These are phyloP conservation scores for Cornus florida DNA, from an alignment of 148 eudicot genomes.

Conservation along the genomic window DNA sequence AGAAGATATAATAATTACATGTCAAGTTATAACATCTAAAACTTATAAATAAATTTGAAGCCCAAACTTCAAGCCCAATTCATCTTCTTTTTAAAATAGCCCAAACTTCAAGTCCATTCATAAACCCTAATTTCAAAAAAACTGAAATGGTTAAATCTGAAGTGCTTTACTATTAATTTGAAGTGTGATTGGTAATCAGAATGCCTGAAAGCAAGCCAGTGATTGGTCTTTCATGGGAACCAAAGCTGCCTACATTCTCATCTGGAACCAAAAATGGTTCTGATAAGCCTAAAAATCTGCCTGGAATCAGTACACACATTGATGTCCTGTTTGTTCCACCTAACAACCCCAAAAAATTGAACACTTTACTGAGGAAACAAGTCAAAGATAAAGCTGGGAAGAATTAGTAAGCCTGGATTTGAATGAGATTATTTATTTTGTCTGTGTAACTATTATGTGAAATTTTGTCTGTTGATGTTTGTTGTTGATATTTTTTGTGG, in stretches of 20 bases:
- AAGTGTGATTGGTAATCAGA: not conserved
- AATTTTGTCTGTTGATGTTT: not conserved
- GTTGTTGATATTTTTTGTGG: not conserved
- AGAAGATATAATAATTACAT: too few relatives aligned
- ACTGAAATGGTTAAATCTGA: too few relatives aligned
- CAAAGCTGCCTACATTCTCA: conserved; percentile 41
- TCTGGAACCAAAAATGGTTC: conserved; percentile 6
- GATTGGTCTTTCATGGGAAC: conserved; percentile 69
- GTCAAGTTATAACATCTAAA: too few relatives aligned
- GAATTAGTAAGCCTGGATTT: conserved; percentile 48
- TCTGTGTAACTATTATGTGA: not conserved
- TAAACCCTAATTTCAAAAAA: too few relatives aligned
- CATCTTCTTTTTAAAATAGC: too few relatives aligned
- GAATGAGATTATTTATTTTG: not conserved
- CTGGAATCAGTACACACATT: conserved; percentile 32
- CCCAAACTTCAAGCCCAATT: too few relatives aligned
- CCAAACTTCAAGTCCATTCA: too few relatives aligned
- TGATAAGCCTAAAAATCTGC: conserved; percentile 2
- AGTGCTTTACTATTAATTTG: too few relatives aligned
- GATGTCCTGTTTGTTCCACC: conserved; percentile 81
- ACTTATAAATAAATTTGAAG: too few relatives aligned
- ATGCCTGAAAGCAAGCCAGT: conserved; percentile 33
- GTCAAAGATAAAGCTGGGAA: conserved; percentile 78
- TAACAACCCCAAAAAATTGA: conserved; percentile 68
- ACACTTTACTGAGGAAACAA: conserved; percentile 62